Conservation (phyloP, 2,329 filamentous ascomycete genomes). For the Simplicillium aogashimaense region DNA sequence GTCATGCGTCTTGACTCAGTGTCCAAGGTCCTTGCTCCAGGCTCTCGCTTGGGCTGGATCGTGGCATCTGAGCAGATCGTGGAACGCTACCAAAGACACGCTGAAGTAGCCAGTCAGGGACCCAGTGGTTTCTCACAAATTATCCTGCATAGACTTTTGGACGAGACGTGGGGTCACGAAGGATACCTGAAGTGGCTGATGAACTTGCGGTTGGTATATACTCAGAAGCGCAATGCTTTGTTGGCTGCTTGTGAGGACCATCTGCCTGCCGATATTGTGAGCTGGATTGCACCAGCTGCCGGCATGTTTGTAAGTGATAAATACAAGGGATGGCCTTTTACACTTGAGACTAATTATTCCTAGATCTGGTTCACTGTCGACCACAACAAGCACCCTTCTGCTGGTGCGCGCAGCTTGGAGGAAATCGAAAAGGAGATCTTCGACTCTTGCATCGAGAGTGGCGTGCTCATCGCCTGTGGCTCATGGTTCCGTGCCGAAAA, state of each 20-base stretch:
- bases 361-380: conserved; percentile 67
- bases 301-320: conserved; percentile 83
- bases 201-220: conserved; percentile 72
- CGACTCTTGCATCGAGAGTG: conserved; percentile 60
- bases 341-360: conserved; percentile 2
- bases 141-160: conserved; percentile 77
- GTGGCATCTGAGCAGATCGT: conserved; percentile 78
- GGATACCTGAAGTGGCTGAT: conserved; percentile 89
- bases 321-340: neutral
- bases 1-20: conserved; percentile 89
- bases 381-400: conserved; percentile 54
- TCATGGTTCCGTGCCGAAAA: conserved; percentile 85
- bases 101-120: conserved; percentile 76
- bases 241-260: conserved; percentile 70
- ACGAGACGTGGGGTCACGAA: conserved; percentile 87
- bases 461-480: conserved; percentile 73
- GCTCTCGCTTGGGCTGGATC: conserved; percentile 77
- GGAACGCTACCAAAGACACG: conserved; percentile 72
- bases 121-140: conserved; percentile 79
- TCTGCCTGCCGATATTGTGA: conserved; percentile 63
- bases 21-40: conserved; percentile 82
- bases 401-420: conserved; percentile 39
- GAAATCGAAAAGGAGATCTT: conserved; percentile 85
- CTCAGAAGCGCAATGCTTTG: conserved; percentile 65
- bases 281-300: conserved; percentile 70